Percentiles rank a stretch among this genome's conserved stretches.
Conservation (phyloP, 768 basidiomycete species). For the Auricularia cornea region DNA sequence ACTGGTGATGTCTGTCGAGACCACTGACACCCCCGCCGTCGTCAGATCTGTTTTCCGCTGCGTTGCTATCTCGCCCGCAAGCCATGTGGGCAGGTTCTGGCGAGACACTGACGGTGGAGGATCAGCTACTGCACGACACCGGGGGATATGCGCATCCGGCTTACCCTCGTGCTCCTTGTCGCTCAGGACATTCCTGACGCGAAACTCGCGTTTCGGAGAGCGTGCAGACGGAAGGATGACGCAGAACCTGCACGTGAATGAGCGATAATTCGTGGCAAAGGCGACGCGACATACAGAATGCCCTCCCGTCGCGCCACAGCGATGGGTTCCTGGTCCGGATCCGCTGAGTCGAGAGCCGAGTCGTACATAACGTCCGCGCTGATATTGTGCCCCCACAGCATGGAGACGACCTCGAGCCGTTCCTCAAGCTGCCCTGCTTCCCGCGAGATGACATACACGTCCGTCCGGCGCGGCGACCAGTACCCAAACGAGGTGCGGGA, state of each 20-base stretch:
- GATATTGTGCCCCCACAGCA: conserved; percentile 74
- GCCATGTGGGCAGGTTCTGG: conserved; percentile 64
- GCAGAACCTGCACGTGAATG: neutral
- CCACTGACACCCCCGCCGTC: conserved; percentile 40
- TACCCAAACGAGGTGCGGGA: conserved; percentile 69
- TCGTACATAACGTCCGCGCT: conserved; percentile 89
- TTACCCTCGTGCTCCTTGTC: conserved; percentile 68
- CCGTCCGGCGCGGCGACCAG: conserved; percentile 84
- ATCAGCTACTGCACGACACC: neutral
- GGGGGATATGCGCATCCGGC: conserved; percentile 13
- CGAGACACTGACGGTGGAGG: conserved; percentile 41
- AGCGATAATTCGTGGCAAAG: no score
- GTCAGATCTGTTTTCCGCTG: conserved; percentile 66
- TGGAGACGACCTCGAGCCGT: conserved; percentile 65
- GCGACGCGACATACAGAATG: conserved; percentile 51
- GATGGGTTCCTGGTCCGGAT: conserved; percentile 37
- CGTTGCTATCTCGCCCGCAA: conserved; percentile 70
- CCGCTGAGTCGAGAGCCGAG: conserved; percentile 50
- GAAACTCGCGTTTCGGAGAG: conserved; percentile 50
- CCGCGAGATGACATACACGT: conserved; percentile 78
- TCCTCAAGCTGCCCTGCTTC: conserved; percentile 69
- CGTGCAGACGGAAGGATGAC: neutral
- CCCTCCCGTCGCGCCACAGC: conserved; percentile 67
- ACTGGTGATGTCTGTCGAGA: neutral
- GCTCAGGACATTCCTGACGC: conserved; percentile 74